Evolutionary conservation across 108 stramenopile genomes (phyloP).

Genomic region (Cyclotella cryptica): DNA sequence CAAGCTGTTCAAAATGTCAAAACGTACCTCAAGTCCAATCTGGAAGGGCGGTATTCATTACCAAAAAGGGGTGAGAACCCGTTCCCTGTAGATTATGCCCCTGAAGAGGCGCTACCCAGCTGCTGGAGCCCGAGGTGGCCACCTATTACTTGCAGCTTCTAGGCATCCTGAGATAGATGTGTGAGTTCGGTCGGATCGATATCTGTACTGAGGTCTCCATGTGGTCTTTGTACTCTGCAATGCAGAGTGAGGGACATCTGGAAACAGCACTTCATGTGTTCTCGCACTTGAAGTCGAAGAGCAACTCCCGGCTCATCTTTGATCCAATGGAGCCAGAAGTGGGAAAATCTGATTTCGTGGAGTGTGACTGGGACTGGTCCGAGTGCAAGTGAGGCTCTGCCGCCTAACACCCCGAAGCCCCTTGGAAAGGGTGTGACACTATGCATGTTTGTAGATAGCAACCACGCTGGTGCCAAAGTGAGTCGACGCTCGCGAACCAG

Average conservation of each 20-base stretch:
- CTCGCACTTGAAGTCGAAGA: constrained; percentile 34
- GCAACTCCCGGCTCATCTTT: constrained; percentile 40
- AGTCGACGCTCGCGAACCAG: no score
- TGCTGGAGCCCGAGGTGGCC: constrained; percentile 2
- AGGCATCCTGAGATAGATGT: constrained; percentile 58
- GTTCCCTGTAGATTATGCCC: constrained; percentile 12
- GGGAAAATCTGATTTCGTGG: neutral
- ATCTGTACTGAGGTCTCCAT: constrained; percentile 53
- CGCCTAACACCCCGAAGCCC: constrained; percentile 23
- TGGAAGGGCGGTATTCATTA: neutral
- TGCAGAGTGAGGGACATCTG: constrained; percentile 56
- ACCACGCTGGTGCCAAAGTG: no score
- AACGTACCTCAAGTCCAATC: neutral
- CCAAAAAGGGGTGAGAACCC: constrained; percentile 22
- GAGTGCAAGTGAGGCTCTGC: constrained; percentile 16
- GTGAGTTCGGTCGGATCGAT: constrained; percentile 58
- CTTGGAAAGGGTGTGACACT: constrained; percentile 20
- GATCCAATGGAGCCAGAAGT: constrained; percentile 36
- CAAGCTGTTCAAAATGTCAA: constrained; percentile 22
- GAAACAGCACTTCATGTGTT: constrained; percentile 43
- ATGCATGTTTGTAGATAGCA: neutral
- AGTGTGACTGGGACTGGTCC: constrained; percentile 3
- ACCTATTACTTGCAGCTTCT: constrained; percentile 30
- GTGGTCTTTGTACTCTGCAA: constrained; percentile 44
- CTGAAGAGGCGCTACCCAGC: no score